These are phyloP conservation scores for Termitomyces eurrhizus DNA, from an alignment of 768 basidiomycete species.

Conservation along the genomic window DNA sequence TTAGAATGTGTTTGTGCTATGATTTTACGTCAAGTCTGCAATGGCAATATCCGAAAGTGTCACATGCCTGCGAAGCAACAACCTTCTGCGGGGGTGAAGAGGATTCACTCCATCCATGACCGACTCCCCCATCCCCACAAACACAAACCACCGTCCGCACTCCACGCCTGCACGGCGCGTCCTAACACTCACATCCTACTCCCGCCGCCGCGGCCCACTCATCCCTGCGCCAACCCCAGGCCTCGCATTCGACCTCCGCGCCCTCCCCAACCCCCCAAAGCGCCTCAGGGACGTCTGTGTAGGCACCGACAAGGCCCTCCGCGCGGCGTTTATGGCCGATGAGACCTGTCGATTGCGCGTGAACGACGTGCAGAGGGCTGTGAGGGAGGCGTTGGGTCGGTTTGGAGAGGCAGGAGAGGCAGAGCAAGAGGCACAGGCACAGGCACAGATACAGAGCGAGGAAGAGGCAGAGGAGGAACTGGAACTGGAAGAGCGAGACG, in stretches of 20 bases:
- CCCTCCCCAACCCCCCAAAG: constrained; percentile 7
- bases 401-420: not conserved
- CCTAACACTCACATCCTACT: constrained; percentile 4
- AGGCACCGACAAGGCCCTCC: constrained; percentile 1
- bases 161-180: not conserved
- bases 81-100: too few relatives aligned
- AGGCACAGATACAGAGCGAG: too few relatives aligned
- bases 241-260: constrained; percentile 11
- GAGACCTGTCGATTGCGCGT: not conserved
- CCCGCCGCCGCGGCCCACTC: constrained; percentile 11
- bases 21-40: too few relatives aligned
- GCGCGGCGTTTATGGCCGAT: not conserved
- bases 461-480: too few relatives aligned
- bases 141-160: not conserved
- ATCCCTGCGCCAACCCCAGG: not conserved
- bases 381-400: not conserved
- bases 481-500: not conserved
- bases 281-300: not conserved
- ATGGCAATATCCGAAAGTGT: too few relatives aligned
- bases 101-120: too few relatives aligned
- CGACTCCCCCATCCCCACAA: not conserved
- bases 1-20: too few relatives aligned
- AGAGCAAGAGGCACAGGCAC: not conserved
- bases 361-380: not conserved
- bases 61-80: too few relatives aligned